Percentiles rank a stretch among this genome's conserved stretches.
Conservation (phyloP, 352 stramenopile genomes). For the Pythium phragmiticola region DNA sequence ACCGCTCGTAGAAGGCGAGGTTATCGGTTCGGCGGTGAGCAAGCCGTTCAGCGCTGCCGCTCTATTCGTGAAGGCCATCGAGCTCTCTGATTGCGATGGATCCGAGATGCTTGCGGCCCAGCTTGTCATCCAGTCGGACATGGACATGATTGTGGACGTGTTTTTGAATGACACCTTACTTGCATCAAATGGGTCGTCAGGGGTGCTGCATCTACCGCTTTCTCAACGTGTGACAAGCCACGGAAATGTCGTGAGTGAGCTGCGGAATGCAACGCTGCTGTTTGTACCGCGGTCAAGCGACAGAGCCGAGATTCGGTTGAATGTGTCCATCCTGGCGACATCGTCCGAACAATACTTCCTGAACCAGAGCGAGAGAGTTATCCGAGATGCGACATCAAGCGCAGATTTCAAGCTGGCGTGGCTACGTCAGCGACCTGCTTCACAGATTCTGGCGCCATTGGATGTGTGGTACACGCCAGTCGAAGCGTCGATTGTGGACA, state of each 20-base stretch:
- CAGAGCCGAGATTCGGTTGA: background rate
- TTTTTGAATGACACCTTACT: constrained; percentile 12
- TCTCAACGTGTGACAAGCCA: background rate
- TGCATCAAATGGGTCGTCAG: background rate
- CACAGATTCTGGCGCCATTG: background rate
- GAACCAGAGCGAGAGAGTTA: constrained; percentile 5
- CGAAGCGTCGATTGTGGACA: constrained; percentile 1
- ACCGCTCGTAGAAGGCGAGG: background rate
- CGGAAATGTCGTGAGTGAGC: background rate
- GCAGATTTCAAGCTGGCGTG: constrained; percentile 9
- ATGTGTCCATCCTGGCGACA: constrained; percentile 13
- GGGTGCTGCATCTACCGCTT: constrained; percentile 8
- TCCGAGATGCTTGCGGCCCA: constrained; percentile 6
- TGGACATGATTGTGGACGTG: background rate
- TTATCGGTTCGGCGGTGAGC: background rate
- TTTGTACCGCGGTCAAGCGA: constrained; percentile 1
- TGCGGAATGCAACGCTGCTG: constrained; percentile 10
- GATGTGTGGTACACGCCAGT: constrained; percentile 12
- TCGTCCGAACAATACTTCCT: constrained; percentile 14
- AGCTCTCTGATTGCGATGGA: constrained; percentile 14
- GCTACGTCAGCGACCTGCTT: background rate
- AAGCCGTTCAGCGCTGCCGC: background rate
- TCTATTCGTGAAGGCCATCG: constrained; percentile 1
- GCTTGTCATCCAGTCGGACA: background rate
- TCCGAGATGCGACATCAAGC: background rate